A percentile compares a stretch with the other conserved stretches of the same genome.
Evolutionary conservation across 179 eudicot genomes (phyloP).

Genomic region (Spergularia azorica): DNA sequence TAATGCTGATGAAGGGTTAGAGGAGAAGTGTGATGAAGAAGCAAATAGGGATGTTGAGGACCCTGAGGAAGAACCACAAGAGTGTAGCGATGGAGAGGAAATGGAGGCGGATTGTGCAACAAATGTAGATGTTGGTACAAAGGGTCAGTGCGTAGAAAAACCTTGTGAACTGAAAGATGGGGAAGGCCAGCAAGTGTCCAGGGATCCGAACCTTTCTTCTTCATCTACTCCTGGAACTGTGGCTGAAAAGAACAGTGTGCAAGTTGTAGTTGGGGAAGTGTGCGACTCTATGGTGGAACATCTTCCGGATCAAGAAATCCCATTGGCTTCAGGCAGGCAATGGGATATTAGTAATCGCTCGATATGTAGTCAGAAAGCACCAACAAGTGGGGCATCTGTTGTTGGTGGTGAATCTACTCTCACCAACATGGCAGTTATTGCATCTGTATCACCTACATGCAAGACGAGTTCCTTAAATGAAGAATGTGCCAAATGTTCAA

Average conservation of each 20-base stretch:
- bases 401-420: constrained; percentile 21
- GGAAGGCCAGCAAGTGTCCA: constrained; percentile 11
- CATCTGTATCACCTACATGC: constrained; percentile 25
- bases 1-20: background rate
- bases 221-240: constrained; percentile 12
- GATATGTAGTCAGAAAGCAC: constrained; percentile 20
- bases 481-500: constrained; percentile 37
- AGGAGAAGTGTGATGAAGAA: background rate
- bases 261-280: constrained; percentile 20
- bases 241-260: constrained; percentile 18
- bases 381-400: constrained; percentile 7
- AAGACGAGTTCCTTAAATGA: constrained; percentile 25
- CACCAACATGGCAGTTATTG: constrained; percentile 15
- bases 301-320: constrained; percentile 27
- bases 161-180: constrained; percentile 22
- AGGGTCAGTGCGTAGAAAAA: background rate
- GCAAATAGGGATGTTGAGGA: constrained; percentile 31
- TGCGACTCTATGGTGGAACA: constrained; percentile 26
- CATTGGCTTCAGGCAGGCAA: constrained; percentile 18
- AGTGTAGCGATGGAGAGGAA: constrained; percentile 26
- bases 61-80: constrained; percentile 32
- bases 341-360: constrained; percentile 23
- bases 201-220: background rate
- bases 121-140: background rate
- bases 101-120: constrained; percentile 17